Conservation (phyloP, 1,284 basidiomycete species). For the Pyrrhoderma noxium region DNA sequence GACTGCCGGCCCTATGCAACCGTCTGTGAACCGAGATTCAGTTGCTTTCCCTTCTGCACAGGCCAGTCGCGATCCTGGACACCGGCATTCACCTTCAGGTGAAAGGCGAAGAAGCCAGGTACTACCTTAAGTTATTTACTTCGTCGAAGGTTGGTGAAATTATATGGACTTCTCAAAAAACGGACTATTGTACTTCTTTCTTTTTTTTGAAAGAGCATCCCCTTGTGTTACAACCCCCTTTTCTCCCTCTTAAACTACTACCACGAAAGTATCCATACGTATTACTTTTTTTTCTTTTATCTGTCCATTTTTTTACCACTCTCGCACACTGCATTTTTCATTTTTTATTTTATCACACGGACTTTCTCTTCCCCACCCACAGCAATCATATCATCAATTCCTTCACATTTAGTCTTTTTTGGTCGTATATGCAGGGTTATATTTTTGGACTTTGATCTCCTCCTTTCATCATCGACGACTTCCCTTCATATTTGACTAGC, state of each 20-base stretch:
- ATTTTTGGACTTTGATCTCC: no score
- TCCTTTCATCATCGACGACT: no score
- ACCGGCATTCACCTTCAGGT: constrained; percentile 12
- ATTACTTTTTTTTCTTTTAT: not conserved
- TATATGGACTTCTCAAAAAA: not conserved
- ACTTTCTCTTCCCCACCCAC: no score
- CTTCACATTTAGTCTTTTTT: no score
- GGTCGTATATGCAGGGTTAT: no score
- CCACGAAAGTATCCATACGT: not conserved
- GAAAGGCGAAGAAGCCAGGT: constrained; percentile 22
- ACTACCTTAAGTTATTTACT: not conserved
- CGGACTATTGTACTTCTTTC: constrained; percentile 8
- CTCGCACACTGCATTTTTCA: not conserved
- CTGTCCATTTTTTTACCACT: not conserved
- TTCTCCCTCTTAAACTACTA: not conserved
- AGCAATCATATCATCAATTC: no score
- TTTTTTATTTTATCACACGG: not conserved
- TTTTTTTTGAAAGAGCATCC: no score
- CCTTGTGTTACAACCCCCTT: no score
- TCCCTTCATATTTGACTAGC: no score
- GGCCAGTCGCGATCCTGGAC: constrained; percentile 21
- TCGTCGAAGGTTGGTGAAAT: not conserved
- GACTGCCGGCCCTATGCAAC: not conserved
- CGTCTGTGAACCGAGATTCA: constrained; percentile 19
- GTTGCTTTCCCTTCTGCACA: constrained; percentile 32